Evolutionary conservation across 768 basidiomycete genomes (phyloP), one percentile per base, ranked within the genome.

Genomic region (Auriculariales sp.): DNA sequence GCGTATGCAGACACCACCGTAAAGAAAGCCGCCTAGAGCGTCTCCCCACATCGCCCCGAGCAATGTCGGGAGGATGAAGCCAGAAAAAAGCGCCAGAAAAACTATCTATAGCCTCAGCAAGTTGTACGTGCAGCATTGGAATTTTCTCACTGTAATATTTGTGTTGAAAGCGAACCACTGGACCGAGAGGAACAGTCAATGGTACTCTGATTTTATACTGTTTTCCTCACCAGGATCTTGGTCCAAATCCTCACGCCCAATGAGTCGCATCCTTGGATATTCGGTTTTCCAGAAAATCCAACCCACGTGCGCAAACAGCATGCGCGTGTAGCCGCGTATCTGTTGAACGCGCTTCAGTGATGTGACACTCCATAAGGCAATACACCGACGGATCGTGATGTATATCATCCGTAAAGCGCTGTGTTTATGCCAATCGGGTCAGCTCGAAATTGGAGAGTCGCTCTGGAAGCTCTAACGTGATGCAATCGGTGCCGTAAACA

Each of bases 221-320:
- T n/a, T n/a, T n/a, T n/a, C 62, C 71, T 33, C 46, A 83, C 83
- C 79, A 36, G 77, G 75, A 60, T 88, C 86, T 25, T 63, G 64
- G 28, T 82, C 76, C 12, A 88, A 68, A 56, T 90, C 84, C 12
- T 72, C 73, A 48, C 72, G 67, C 51, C 87, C 83, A 29, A 89
- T 74, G 7, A 77, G 61, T 33, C 70, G 67, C 66, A 88, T 66
- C 19, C 75, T 69, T 28, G 72, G 67, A 58, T 88, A 87, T 1
- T 58, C 71, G 1, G 83, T 77, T 60, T 85, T 83, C 66, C 69
- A 78, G 61, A 88, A 88, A 57, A 88, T 86, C 85, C 86, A 90
- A 1, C 86, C 87, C 69, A 87, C 75, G 56, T 88, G 86, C 4
- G 83, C 81, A 58, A 76, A 85, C 48, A 82, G 71, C 1, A 90